Percentiles rank a stretch among this genome's conserved stretches.
Conservation (phyloP, 2,329 filamentous ascomycete genomes). For the Exophiala oligosperma region DNA sequence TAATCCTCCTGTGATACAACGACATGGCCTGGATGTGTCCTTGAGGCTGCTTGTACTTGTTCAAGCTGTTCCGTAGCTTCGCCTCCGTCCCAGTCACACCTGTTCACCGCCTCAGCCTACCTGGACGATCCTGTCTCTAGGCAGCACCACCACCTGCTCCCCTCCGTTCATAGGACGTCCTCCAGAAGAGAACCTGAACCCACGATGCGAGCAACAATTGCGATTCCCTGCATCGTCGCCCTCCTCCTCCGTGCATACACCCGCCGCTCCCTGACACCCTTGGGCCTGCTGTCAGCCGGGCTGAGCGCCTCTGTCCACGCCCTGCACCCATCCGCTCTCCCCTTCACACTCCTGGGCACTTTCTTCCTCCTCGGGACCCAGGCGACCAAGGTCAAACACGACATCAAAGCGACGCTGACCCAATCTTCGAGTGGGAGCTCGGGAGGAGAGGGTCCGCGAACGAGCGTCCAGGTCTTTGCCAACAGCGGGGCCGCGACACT, state of each 20-base stretch:
- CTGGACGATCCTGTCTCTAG: too few relatives aligned
- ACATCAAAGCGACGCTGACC: slow-evolving; percentile 79
- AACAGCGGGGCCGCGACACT: slow-evolving; percentile 81
- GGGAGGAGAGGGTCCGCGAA: slow-evolving; percentile 80
- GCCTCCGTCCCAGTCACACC: not conserved
- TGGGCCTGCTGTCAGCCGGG: slow-evolving; percentile 70
- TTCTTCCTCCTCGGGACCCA: slow-evolving; percentile 86
- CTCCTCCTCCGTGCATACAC: slow-evolving; percentile 68
- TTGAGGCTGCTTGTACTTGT: not conserved
- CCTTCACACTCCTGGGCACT: slow-evolving; percentile 76
- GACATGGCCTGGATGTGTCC: not conserved
- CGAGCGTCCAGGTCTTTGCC: slow-evolving; percentile 83
- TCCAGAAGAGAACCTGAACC: not conserved
- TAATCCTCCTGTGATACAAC: too few relatives aligned
- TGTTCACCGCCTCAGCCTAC: too few relatives aligned
- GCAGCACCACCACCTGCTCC: too few relatives aligned
- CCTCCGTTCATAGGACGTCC: too few relatives aligned
- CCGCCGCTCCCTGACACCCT: slow-evolving; percentile 74
- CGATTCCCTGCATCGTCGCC: slow-evolving; percentile 51
- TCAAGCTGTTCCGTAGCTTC: not conserved
- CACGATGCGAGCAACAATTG: slow-evolving; percentile 45
- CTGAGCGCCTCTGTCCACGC: slow-evolving; percentile 78
- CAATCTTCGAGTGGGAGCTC: slow-evolving; percentile 67
- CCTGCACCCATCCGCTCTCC: slow-evolving; percentile 89
- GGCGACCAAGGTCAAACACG: slow-evolving; percentile 86